These are phyloP conservation scores for Daldinia loculata DNA, from an alignment of 495 filamentous ascomycete genomes.

Conservation along the genomic window DNA sequence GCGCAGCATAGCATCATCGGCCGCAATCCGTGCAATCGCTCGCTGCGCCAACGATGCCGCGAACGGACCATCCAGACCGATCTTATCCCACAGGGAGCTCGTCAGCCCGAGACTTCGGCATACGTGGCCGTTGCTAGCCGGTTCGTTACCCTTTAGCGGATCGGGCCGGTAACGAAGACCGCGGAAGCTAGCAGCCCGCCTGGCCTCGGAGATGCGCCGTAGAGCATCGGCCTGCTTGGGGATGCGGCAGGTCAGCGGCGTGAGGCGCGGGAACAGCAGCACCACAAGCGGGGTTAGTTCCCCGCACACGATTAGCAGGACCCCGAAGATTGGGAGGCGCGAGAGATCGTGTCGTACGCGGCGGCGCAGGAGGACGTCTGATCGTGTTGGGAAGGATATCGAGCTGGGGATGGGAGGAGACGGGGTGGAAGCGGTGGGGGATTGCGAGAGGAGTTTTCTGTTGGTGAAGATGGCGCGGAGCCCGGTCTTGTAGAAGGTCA, in stretches of 20 bases:
- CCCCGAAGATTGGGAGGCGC: constrained; percentile 76
- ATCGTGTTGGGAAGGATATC: constrained; percentile 42
- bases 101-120: constrained; percentile 45
- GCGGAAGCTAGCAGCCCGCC: constrained; percentile 55
- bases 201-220: constrained; percentile 56
- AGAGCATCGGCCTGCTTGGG: constrained; percentile 74
- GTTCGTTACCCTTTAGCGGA: neutral
- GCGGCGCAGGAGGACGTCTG: constrained; percentile 58
- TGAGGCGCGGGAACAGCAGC: constrained; percentile 69
- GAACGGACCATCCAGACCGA: constrained; percentile 36
- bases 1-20: constrained; percentile 49
- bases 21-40: constrained; percentile 44
- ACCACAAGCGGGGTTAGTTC: constrained; percentile 84
- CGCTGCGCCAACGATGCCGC: constrained; percentile 19
- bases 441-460: constrained; percentile 58
- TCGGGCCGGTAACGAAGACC: constrained; percentile 28
- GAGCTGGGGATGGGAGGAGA: constrained; percentile 21
- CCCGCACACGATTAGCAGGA: constrained; percentile 78
- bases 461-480: constrained; percentile 72
- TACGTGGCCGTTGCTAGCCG: constrained; percentile 37
- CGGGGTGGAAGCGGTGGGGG: constrained; percentile 26
- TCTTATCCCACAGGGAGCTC: constrained; percentile 46
- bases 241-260: constrained; percentile 82
- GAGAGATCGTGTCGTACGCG: constrained; percentile 72
- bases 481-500: constrained; percentile 88